Percentiles rank a stretch among this genome's conserved stretches.
These are phyloP conservation scores for Taphrina flavorubra DNA, from an alignment of 1,139 yeast species.

Conservation along the genomic window DNA sequence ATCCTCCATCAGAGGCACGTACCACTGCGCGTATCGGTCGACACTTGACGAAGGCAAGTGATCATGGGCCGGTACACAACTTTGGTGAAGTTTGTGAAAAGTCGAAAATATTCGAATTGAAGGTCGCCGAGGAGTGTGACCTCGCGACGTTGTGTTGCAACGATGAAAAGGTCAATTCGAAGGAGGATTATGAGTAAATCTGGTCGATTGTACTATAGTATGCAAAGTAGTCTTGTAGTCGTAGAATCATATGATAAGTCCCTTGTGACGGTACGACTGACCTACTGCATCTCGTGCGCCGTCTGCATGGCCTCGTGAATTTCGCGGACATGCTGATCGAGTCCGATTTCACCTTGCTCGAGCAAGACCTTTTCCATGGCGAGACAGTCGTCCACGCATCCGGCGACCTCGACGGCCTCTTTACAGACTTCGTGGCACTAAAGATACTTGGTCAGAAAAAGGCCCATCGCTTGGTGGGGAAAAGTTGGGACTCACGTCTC, in stretches of 20 bases:
- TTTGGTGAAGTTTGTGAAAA: neutral
- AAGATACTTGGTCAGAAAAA: too few species aligned
- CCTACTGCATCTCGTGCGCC: neutral
- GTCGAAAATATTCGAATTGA: neutral
- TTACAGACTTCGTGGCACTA: neutral
- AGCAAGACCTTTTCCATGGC: neutral
- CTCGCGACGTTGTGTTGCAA: neutral
- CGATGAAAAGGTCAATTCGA: neutral
- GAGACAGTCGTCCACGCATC: neutral
- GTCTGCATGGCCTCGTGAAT: neutral
- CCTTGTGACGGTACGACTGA: neutral
- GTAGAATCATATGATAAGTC: neutral
- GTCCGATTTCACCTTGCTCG: neutral
- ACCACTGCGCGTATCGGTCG: neutral
- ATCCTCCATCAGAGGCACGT: conserved; percentile 4
- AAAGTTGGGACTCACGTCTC: too few species aligned
- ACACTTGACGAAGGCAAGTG: neutral
- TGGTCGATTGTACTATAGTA: neutral
- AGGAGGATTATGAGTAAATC: neutral
- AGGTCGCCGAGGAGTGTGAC: neutral
- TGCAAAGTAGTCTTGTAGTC: neutral
- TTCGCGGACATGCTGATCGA: neutral
- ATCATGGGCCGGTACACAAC: neutral
- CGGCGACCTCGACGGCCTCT: neutral
- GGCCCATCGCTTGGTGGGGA: too few species aligned